phyloP scores from a whole-genome alignment of 2,329 filamentous ascomycete genomes.

The Hypoxylon sp. region DNA sequence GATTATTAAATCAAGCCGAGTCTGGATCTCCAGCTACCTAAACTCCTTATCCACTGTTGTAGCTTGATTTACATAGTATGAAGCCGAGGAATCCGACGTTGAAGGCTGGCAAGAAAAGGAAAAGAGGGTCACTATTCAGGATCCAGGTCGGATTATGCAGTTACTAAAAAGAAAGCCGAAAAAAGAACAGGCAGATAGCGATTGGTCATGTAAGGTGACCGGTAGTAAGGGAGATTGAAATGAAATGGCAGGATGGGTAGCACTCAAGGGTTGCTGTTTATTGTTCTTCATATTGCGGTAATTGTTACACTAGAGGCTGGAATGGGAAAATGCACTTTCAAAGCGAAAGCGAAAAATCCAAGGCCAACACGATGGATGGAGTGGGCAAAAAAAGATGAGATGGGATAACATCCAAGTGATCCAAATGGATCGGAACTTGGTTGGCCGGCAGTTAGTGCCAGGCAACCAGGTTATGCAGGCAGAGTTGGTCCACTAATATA shows the following conservation, averaged over 20 bases:
- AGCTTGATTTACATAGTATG: conserved; percentile 12
- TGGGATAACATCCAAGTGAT: conserved; percentile 17
- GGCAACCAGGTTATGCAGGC: conserved; percentile 30
- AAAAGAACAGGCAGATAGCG: conserved; percentile 15
- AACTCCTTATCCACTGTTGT: neutral
- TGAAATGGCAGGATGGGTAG: conserved; percentile 32
- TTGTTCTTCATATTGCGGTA: conserved; percentile 20
- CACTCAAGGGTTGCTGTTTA: conserved; percentile 15
- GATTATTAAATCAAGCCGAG: conserved; percentile 29
- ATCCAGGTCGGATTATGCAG: conserved; percentile 19
- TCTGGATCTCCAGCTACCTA: conserved; percentile 10
- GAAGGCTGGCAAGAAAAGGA: conserved; percentile 3
- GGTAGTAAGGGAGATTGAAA: conserved; percentile 19
- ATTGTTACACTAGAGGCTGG: conserved; percentile 16
- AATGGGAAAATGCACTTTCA: conserved; percentile 17
- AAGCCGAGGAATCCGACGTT: conserved; percentile 11
- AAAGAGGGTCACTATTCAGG: neutral
- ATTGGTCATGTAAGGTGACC: conserved; percentile 3
- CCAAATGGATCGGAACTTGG: conserved; percentile 24
- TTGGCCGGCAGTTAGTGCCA: conserved; percentile 33
- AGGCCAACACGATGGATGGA: conserved; percentile 6
- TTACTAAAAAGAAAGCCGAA: conserved; percentile 6
- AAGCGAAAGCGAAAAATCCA: conserved; percentile 34
- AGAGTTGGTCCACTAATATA: neutral
- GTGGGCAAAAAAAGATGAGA: conserved; percentile 10